Conservation (phyloP, 257 asterid genomes). For the Capsicum chinense region DNA sequence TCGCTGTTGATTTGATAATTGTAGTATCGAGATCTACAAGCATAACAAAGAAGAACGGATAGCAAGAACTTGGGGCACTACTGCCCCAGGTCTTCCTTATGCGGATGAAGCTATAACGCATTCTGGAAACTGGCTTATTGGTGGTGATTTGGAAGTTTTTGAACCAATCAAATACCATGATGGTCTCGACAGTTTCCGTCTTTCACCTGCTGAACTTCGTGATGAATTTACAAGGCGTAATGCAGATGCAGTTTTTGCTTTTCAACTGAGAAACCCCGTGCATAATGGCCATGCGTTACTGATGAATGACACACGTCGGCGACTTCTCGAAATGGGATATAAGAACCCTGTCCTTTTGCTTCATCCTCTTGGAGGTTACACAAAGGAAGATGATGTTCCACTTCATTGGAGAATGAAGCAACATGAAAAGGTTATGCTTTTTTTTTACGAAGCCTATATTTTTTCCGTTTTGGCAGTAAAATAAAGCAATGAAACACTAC, state of each 20-base stretch:
- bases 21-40: constrained; percentile 83
- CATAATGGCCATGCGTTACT: constrained; percentile 94
- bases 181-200: constrained; percentile 79
- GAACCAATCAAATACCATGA: constrained; percentile 73
- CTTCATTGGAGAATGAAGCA: constrained; percentile 92
- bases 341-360: constrained; percentile 83
- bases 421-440: constrained; percentile 75
- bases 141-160: constrained; percentile 83
- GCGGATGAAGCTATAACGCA: constrained; percentile 65
- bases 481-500: background rate
- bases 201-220: constrained; percentile 81
- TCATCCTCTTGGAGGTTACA: constrained; percentile 86
- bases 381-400: constrained; percentile 93
- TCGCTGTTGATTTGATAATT: constrained; percentile 28
- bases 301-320: constrained; percentile 88
- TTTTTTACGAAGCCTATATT: too few relatives aligned
- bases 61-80: constrained; percentile 97
- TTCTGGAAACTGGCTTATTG: constrained; percentile 89
- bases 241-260: constrained; percentile 95
- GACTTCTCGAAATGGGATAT: constrained; percentile 89
- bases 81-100: constrained; percentile 82
- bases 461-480: background rate
- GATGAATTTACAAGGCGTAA: constrained; percentile 72
- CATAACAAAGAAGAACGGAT: constrained; percentile 93
- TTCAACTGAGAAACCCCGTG: constrained; percentile 94